Conservation (phyloP, 257 asterid species). For the Ilex aquifolium region DNA sequence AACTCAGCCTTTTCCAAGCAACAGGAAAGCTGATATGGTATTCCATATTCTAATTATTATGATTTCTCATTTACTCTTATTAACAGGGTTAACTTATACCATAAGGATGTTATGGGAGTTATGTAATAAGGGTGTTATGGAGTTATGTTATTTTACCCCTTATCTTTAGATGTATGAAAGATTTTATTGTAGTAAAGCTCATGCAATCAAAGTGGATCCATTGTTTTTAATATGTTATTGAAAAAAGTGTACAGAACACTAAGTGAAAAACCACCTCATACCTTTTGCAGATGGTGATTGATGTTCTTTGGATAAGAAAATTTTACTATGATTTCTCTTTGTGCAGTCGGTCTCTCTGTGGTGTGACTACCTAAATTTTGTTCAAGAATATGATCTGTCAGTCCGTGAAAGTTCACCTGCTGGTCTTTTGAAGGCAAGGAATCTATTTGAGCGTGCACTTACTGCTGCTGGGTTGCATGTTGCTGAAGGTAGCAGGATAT, state of each 20-base stretch:
- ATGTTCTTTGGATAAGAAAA: background rate
- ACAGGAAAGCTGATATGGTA: no score
- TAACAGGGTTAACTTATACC: no score
- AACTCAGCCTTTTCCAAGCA: no score
- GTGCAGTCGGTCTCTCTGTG: slow-evolving; percentile 85
- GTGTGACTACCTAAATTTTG: slow-evolving; percentile 83
- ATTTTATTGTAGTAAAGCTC: no score
- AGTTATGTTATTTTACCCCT: no score
- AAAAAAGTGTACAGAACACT: background rate
- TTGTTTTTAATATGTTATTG: background rate
- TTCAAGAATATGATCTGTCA: slow-evolving; percentile 65
- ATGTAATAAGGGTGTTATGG: no score
- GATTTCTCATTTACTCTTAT: no score
- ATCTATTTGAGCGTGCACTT: slow-evolving; percentile 84
- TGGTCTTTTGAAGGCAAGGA: slow-evolving; percentile 75
- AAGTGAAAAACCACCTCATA: background rate
- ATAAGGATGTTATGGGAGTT: no score
- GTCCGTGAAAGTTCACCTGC: slow-evolving; percentile 46
- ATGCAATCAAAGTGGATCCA: background rate
- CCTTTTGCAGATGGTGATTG: slow-evolving; percentile 8
- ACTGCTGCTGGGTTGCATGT: slow-evolving; percentile 87
- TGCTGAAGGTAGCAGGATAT: slow-evolving; percentile 76
- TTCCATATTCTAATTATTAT: no score
- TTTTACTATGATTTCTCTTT: slow-evolving; percentile 20
- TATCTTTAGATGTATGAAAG: no score